phyloP scores from a whole-genome alignment of 257 asterid genomes.

The Plantago elongata region DNA sequence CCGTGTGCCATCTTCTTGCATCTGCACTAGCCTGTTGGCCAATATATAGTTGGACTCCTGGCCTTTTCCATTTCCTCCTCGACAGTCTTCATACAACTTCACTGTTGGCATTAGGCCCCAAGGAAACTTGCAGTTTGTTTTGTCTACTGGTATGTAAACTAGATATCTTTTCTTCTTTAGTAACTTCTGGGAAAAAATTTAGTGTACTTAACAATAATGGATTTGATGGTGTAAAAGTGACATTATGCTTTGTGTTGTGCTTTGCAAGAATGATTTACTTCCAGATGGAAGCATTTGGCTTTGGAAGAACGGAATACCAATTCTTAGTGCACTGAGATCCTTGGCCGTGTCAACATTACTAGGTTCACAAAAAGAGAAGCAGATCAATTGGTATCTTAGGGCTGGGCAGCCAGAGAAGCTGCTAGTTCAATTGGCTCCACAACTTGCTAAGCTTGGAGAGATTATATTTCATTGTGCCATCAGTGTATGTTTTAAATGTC shows the following conservation, averaged over 20 bases:
- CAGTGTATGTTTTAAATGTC: conserved; percentile 51
- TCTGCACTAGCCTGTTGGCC: conserved; percentile 99
- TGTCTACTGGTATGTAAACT: conserved; percentile 65
- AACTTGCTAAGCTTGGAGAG: conserved; percentile 48
- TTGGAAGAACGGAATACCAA: conserved; percentile 90
- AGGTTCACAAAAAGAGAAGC: conserved; percentile 72
- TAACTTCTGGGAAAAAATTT: conserved; percentile 1
- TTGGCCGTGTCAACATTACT: conserved; percentile 67
- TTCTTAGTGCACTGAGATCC: conserved; percentile 57
- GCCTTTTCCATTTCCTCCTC: conserved; percentile 65
- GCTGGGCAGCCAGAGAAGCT: conserved; percentile 69
- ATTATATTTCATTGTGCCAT: conserved; percentile 56
- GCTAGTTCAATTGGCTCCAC: conserved; percentile 53
- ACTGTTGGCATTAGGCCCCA: conserved; percentile 83
- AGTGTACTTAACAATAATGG: conserved; percentile 6
- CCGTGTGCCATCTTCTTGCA: conserved; percentile 89
- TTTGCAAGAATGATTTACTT: conserved; percentile 74
- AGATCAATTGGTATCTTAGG: conserved; percentile 73
- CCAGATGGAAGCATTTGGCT: conserved; percentile 74
- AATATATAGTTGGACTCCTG: conserved; percentile 91
- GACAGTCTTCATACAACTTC: conserved; percentile 77
- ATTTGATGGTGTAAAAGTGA: conserved; percentile 16
- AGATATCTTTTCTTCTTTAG: conserved; percentile 22
- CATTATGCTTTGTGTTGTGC: conserved; percentile 24
- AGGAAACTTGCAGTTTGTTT: conserved; percentile 86